Percentiles rank a stretch among this genome's conserved stretches.
Evolutionary conservation across 352 stramenopile genomes (phyloP).

Genomic region (Globisporangium takayamanum): DNA sequence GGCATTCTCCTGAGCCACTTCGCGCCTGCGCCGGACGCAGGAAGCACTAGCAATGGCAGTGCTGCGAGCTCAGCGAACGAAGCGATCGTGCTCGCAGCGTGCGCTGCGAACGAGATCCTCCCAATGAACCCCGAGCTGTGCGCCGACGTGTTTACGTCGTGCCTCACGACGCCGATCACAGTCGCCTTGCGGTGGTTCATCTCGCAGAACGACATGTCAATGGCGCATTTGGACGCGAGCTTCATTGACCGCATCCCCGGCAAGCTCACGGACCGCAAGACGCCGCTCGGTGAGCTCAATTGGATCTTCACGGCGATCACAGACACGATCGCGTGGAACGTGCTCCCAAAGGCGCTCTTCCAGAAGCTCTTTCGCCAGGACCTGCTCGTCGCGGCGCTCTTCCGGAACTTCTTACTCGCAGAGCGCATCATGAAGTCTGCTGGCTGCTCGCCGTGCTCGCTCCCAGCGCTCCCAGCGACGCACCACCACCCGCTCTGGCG

Average conservation of each 20-base stretch:
- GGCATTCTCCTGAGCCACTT: constrained; percentile 96
- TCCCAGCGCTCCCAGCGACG: constrained; percentile 92
- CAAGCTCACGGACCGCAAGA: constrained; percentile 92
- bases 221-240: constrained; percentile 77
- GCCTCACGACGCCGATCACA: constrained; percentile 98
- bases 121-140: constrained; percentile 96
- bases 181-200: constrained; percentile 99
- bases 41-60: constrained; percentile 7
- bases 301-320: constrained; percentile 99
- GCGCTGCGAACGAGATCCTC: constrained; percentile 91
- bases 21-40: constrained; percentile 30
- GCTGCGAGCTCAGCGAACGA: constrained; percentile 45
- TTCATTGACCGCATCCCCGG: constrained; percentile 88
- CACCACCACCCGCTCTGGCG: constrained; percentile 97
- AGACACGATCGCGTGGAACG: constrained; percentile 99
- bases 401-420: constrained; percentile 97
- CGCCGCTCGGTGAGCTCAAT: constrained; percentile 96
- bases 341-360: constrained; percentile 94
- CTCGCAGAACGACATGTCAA: constrained; percentile 87
- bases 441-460: constrained; percentile 83
- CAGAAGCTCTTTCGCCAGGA: constrained; percentile 99
- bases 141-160: constrained; percentile 99
- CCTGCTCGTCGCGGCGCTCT: constrained; percentile 96
- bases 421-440: constrained; percentile 95
- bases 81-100: constrained; percentile 96